Conservation (phyloP, 768 basidiomycete species). For the Lactarius deliciosus region DNA sequence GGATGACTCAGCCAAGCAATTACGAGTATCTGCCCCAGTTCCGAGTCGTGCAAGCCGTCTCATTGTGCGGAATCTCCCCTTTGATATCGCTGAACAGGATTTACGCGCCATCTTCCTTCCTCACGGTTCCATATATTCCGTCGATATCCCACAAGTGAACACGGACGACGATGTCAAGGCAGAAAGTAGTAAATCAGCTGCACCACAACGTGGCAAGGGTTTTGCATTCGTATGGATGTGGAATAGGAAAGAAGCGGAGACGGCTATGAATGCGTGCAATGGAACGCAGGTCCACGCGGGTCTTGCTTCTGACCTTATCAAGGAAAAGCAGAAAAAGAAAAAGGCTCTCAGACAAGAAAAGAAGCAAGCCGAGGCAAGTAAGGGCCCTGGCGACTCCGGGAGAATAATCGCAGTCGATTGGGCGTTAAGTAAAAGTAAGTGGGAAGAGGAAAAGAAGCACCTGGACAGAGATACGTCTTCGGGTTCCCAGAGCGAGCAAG, state of each 20-base stretch:
- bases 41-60: slow-evolving; percentile 77
- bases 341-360: slow-evolving; percentile 40
- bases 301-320: slow-evolving; percentile 34
- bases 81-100: slow-evolving; percentile 79
- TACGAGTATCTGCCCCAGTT: slow-evolving; percentile 35
- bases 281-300: slow-evolving; percentile 29
- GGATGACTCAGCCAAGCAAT: slow-evolving; percentile 59
- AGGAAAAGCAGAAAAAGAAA: slow-evolving; percentile 37
- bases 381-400: slow-evolving; percentile 42
- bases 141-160: slow-evolving; percentile 64
- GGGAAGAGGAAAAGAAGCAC: slow-evolving; percentile 76
- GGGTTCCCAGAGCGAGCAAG: slow-evolving; percentile 40
- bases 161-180: slow-evolving; percentile 36
- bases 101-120: slow-evolving; percentile 84
- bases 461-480: slow-evolving; percentile 38
- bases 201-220: slow-evolving; percentile 53
- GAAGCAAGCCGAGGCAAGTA: slow-evolving; percentile 39
- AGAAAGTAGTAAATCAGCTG: slow-evolving; percentile 31
- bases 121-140: slow-evolving; percentile 81
- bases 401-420: slow-evolving; percentile 91
- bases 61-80: slow-evolving; percentile 90
- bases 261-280: slow-evolving; percentile 36
- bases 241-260: slow-evolving; percentile 66
- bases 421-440: slow-evolving; percentile 92
- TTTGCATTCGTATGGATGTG: slow-evolving; percentile 97